Percentiles rank a stretch among this genome's conserved stretches.
Conservation (phyloP, 805 yeast species). For the Candida xyloterini region DNA sequence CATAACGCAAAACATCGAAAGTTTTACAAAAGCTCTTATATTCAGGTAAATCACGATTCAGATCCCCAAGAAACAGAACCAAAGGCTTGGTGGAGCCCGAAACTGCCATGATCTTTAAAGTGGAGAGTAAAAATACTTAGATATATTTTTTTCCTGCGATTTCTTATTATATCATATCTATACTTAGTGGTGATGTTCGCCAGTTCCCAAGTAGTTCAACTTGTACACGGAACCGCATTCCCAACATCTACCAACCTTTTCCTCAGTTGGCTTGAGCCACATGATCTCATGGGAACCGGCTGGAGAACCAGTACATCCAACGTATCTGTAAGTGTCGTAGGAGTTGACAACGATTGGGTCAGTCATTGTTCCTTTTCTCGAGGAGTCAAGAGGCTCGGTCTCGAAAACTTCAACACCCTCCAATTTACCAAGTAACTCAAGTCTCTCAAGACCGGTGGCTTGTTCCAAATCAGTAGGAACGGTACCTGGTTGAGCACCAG, state of each 20-base stretch:
- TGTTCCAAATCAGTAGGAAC: conserved; percentile 94
- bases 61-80: conserved; percentile 50
- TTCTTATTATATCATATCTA: conserved; percentile 10
- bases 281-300: conserved; percentile 85
- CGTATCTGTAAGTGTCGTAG: conserved; percentile 88
- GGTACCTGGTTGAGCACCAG: conserved; percentile 79
- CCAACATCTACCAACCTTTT: conserved; percentile 92
- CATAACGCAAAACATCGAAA: conserved; percentile 39
- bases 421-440: conserved; percentile 87
- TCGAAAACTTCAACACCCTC: conserved; percentile 96
- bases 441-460: conserved; percentile 97
- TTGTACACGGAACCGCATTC: conserved; percentile 96
- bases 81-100: background rate
- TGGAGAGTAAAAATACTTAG: background rate
- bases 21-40: conserved; percentile 41
- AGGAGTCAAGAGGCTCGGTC: conserved; percentile 78
- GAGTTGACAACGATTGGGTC: conserved; percentile 90
- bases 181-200: conserved; percentile 52
- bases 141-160: conserved; percentile 3
- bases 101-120: too few relatives aligned
- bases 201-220: conserved; percentile 82
- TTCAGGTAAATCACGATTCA: conserved; percentile 45
- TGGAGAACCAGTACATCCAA: conserved; percentile 96
- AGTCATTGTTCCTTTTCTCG: conserved; percentile 85
- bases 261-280: conserved; percentile 89